Conservation (phyloP, 371 early-diverging fungal genomes). For the Lichtheimia hyalospora region DNA sequence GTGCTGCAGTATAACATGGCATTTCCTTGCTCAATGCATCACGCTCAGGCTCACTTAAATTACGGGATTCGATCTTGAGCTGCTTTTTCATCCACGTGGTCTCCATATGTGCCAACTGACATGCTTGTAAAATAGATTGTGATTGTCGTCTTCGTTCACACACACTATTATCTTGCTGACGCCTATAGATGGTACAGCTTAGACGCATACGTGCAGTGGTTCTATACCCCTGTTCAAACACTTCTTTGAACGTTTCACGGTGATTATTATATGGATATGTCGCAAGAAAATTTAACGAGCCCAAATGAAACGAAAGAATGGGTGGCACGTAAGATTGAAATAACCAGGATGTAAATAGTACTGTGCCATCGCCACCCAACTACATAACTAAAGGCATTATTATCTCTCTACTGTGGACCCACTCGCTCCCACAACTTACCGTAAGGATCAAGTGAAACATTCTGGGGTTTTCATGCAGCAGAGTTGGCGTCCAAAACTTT, state of each 20-base stretch:
- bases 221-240: constrained; percentile 60
- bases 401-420: background rate
- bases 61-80: constrained; percentile 7
- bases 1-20: constrained; percentile 34
- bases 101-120: constrained; percentile 20
- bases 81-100: constrained; percentile 34
- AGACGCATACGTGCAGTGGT: constrained; percentile 87
- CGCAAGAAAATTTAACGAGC: constrained; percentile 90
- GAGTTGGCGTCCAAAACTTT: constrained; percentile 76
- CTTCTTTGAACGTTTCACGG: constrained; percentile 47
- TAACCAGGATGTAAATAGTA: constrained; percentile 83
- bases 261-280: constrained; percentile 72
- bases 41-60: constrained; percentile 1
- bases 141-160: background rate
- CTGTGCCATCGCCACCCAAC: constrained; percentile 90
- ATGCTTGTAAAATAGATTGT: constrained; percentile 1
- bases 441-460: constrained; percentile 76
- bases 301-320: constrained; percentile 85
- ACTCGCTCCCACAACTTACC: constrained; percentile 30
- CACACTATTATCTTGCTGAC: background rate
- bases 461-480: constrained; percentile 67
- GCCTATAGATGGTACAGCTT: constrained; percentile 74
- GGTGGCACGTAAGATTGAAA: constrained; percentile 90
- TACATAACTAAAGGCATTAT: constrained; percentile 10
- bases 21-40: constrained; percentile 17